A percentile compares a stretch with the other conserved stretches of the same genome.
Conservation (phyloP, 225 moss, liverwort and hornwort species). For the Marchantia paleacea region DNA sequence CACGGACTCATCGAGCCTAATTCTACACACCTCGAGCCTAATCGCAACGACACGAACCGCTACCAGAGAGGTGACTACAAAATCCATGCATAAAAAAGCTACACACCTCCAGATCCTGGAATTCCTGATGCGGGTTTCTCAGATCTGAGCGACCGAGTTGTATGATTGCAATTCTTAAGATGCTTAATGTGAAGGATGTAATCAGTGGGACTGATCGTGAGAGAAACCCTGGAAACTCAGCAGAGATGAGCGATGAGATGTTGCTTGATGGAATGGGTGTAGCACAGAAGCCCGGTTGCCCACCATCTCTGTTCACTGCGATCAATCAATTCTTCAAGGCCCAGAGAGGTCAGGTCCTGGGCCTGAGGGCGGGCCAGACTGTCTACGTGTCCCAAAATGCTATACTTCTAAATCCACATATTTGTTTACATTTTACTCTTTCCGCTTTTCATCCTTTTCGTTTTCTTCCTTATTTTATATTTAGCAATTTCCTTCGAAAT, state of each 20-base stretch:
- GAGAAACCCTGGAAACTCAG: neutral
- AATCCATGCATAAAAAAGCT: neutral
- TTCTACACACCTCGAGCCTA: neutral
- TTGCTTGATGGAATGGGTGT: neutral
- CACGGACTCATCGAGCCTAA: neutral
- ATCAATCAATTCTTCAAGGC: slow-evolving; percentile 1
- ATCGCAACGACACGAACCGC: neutral
- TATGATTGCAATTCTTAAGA: neutral
- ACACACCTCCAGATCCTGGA: slow-evolving; percentile 7
- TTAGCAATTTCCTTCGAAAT: too few species aligned
- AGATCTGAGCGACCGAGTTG: neutral
- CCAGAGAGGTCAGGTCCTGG: slow-evolving; percentile 9
- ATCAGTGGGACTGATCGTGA: neutral
- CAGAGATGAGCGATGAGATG: neutral
- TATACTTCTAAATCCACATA: too few species aligned
- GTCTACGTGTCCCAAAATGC: neutral
- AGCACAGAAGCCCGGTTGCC: neutral
- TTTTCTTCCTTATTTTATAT: too few species aligned
- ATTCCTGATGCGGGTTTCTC: neutral
- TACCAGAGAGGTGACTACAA: neutral
- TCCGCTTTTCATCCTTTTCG: too few species aligned
- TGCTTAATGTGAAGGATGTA: neutral
- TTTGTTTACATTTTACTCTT: too few species aligned
- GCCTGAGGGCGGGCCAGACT: neutral
- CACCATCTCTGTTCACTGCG: neutral